Evolutionary conservation across 2,329 filamentous ascomycete genomes (phyloP), one percentile per base, ranked within the genome.

Genomic region (Teratosphaeriaceae sp.): DNA sequence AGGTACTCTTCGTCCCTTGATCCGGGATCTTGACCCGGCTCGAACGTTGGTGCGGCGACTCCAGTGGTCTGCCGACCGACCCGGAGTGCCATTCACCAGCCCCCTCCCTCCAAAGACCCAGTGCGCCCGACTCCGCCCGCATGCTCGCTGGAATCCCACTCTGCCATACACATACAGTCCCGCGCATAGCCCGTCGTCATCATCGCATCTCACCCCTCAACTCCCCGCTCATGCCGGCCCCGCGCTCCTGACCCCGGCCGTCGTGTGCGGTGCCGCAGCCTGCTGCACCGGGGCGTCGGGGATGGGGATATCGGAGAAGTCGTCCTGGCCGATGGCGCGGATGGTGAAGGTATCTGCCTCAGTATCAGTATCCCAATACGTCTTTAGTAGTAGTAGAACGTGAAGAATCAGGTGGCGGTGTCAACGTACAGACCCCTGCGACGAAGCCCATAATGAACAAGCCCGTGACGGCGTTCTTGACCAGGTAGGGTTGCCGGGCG

Each of bases 271-370:
- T 20, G 57, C 52, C 24, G 46, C 39, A 12, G 51, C 58, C n/a
- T 70, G 65, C 46, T 74, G 68, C 38, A 68, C 65, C 37, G 86
- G 83, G 40, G 76, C 72, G 62, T 87, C 85, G 21, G 92, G 92
- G 27, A 97, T 83, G 62, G 88, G 82, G 56, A 97, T 89, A 63
- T 98, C 92, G 45, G 89, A 86, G 70, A 98, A 98, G 54, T 96
- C 87, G 66, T 97, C 92, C 68, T 97, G 92, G 33, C 90, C 88
- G 60, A 98, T 85, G 42, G 87, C 88, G 53, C 74, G 78, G 62
- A 98, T 84, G 31, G 82, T 86, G 64, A 78, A 85, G 42, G 75
- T 69, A 61, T 85, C 82, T 85, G 47, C 15, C 21, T 24, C n/a
- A 19, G 12, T 15, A 15, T 34, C 22, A 35, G 15, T 21, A 26